Conservation (phyloP, 768 basidiomycete genomes). For the Leucosporidium yakuticum region DNA sequence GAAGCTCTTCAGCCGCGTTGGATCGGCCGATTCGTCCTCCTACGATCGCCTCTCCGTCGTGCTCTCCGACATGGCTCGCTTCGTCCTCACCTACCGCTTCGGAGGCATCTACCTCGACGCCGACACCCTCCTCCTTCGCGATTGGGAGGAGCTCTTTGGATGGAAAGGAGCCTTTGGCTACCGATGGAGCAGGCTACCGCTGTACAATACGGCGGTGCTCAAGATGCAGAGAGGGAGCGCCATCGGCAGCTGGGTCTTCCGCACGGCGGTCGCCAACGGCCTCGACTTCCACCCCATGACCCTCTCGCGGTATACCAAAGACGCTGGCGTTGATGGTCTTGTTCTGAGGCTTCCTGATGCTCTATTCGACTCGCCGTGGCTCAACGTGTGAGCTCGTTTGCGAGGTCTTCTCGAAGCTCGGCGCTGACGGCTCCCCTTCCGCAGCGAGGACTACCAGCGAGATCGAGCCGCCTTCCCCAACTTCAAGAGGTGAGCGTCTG, state of each 20-base stretch:
- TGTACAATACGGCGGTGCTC: constrained; percentile 94
- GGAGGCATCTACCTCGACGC: constrained; percentile 97
- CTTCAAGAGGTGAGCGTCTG: constrained; percentile 62
- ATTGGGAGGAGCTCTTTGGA: constrained; percentile 98
- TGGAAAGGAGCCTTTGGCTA: constrained; percentile 96
- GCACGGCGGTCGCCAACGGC: constrained; percentile 85
- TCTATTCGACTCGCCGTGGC: constrained; percentile 92
- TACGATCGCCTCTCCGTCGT: constrained; percentile 91
- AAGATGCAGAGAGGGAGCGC: constrained; percentile 89
- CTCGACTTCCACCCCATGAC: constrained; percentile 98
- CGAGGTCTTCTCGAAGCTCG: not conserved
- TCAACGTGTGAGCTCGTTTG: constrained; percentile 57
- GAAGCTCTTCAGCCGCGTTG: constrained; percentile 69
- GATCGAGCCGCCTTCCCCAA: constrained; percentile 91
- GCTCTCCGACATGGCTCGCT: constrained; percentile 92
- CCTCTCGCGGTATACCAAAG: constrained; percentile 79
- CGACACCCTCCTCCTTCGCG: constrained; percentile 88
- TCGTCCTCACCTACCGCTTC: constrained; percentile 91
- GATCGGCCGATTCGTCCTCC: constrained; percentile 76
- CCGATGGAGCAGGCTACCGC: constrained; percentile 84
- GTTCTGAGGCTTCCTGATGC: constrained; percentile 88
- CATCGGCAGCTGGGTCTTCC: constrained; percentile 85
- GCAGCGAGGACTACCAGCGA: constrained; percentile 70
- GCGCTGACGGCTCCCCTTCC: not conserved
- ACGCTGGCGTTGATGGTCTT: constrained; percentile 75